Evolutionary conservation across 176 grass and related monocot genomes (phyloP), one percentile per base, ranked within the genome.

Genomic region (Raddia guianensis): DNA sequence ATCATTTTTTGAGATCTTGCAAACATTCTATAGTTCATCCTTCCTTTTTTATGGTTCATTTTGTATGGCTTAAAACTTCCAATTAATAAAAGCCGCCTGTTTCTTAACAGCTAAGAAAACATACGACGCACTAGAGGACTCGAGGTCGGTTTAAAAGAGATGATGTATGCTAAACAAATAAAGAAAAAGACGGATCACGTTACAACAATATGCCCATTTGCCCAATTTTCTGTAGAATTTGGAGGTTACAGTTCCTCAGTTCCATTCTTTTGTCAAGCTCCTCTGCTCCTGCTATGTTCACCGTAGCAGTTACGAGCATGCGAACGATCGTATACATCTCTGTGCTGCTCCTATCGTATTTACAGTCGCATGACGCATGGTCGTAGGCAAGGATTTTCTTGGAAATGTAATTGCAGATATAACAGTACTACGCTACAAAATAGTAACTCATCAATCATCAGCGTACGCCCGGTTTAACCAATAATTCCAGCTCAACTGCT

Each of bases 51-150:
- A 0, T 13, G 44, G 18, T 52, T 8, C 49, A 67, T 54, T 64
- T 79, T 7, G 42, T 15, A 55, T 68, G 5, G n/a, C 60, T 54
- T 40, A 40, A 4, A 44, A 18, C 12, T 54, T 2, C n/a, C 3
- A 20, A 20, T 3, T 27, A 2, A 69, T 69, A 43, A 20, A 82
- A 19, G 18, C 11, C 45, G 51, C 44, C 16, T 68, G 45, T 68
- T 68, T 56, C 84, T 80, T 86, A 86, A 49, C 1, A 50, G 9
- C 52, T 86, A 81, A 52, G 70, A 10, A 12, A 59, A 52, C 54
- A 55, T 53, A 51, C 33, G 42, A 32, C 63, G 9, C 12, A 49
- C 55, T 48, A 9, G 57, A 63, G 12, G 15, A 49, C 55, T 48
- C 13, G 57, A 63, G 12, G 15, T 49, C 14, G 53, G 27, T 12